Base-by-base conservation (phyloP, 352 stramenopile species). In the Phytophthora ohioensis region DNA sequence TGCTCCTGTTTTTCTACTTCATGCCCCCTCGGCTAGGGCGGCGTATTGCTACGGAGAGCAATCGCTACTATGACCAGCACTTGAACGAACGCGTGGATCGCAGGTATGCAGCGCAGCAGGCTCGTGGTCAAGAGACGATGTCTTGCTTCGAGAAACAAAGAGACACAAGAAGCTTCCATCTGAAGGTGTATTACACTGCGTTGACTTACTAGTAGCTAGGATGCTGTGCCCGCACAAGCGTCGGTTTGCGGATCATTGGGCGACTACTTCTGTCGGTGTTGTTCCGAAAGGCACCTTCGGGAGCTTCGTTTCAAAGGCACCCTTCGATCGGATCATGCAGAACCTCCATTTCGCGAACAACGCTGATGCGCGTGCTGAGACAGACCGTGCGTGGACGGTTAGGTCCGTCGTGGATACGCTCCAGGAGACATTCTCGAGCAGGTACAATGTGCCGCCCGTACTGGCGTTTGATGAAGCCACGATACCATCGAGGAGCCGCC, bases 381-480 rank as follows among this genome's bases (percentile, higher is more conserved):
- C 55, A 0, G 64, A 71, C 39, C 42, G 64, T 0, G 64, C 39
- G 0, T 71, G 64, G 64, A 71, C 57, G 13, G 48, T 66, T 0
- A 34, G 64, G 5, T 58, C 64, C 0, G 64, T 71, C 0, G 17
- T 65, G 3, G 38, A 64, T 5, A 42, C 30, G 3, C 10, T 64
- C 17, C 55, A 71, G 32, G 10, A 59, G 12, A 66, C 48, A 2
- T 71, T 66, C 12, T 13, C 1, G 2, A 6, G 4, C 1, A 39
- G 45, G 1, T 70, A 34, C 47, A 54, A 7, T 4, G 27, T 47
- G 11, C 64, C 56, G 9, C 49, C 64, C 12, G 64, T 53, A 2
- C 15, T 71, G 6, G 51, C 56, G 3, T 67, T 71, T 39, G 56
- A 71, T 13, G 64, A 71, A 27, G 64, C 62, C 3, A 45, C 59